A percentile compares a stretch with the other conserved stretches of the same genome.
Conservation (phyloP, 495 filamentous ascomycete species). For the Talaromyces thailandensis region DNA sequence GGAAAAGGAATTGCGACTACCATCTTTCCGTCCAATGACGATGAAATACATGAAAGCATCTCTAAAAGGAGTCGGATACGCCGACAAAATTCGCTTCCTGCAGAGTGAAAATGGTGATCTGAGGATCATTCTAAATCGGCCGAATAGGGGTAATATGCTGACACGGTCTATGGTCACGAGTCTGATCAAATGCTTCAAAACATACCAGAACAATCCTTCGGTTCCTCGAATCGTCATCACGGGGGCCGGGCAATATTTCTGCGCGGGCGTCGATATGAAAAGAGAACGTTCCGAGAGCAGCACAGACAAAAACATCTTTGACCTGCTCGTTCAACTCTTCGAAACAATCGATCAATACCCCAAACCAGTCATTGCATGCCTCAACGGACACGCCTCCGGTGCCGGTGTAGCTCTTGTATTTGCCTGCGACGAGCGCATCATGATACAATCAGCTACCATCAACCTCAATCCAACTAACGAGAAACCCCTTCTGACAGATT, state of each 20-base stretch:
- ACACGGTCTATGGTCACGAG: constrained; percentile 20
- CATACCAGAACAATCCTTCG: constrained; percentile 10
- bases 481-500: constrained; percentile 18
- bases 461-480: constrained; percentile 26
- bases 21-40: not conserved
- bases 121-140: constrained; percentile 22
- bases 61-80: not conserved
- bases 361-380: constrained; percentile 25
- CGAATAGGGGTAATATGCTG: constrained; percentile 26
- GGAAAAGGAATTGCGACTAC: not conserved
- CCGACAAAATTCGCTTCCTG: constrained; percentile 8
- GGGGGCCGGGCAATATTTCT: constrained; percentile 28
- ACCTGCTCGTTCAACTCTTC: constrained; percentile 16
- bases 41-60: not conserved
- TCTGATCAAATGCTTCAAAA: constrained; percentile 14
- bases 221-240: constrained; percentile 25
- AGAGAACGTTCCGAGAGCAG: constrained; percentile 10
- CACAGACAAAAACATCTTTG: constrained; percentile 13
- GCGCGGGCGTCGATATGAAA: constrained; percentile 30
- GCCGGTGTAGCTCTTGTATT: constrained; percentile 30
- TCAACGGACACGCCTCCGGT: constrained; percentile 30
- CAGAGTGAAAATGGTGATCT: constrained; percentile 17
- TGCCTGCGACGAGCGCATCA: constrained; percentile 25
- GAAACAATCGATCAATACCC: constrained; percentile 22
- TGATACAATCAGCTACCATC: constrained; percentile 11